These are phyloP conservation scores for Termitomyces sp. DNA, from an alignment of 768 basidiomycete species.

Conservation along the genomic window DNA sequence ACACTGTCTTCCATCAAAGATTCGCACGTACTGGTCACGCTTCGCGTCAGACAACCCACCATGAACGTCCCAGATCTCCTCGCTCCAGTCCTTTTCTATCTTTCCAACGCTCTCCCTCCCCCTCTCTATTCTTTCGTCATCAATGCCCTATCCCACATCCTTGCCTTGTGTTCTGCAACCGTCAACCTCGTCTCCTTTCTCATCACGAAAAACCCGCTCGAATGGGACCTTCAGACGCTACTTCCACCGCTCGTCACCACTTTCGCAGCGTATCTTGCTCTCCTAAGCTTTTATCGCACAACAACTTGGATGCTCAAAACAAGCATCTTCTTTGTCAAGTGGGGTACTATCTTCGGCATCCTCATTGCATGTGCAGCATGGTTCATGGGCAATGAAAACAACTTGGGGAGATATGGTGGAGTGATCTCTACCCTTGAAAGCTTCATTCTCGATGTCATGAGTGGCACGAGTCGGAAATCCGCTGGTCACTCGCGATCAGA, in stretches of 20 bases:
- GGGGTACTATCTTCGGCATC: slow-evolving; percentile 56
- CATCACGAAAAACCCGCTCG: slow-evolving; percentile 42
- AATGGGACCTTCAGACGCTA: slow-evolving; percentile 64
- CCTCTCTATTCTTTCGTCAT: slow-evolving; percentile 48
- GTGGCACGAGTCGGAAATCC: slow-evolving; percentile 26
- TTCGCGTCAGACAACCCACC: slow-evolving; percentile 8
- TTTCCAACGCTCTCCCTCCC: slow-evolving; percentile 49
- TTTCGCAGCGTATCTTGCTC: slow-evolving; percentile 67
- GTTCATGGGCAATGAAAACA: slow-evolving; percentile 38
- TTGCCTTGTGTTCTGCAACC: slow-evolving; percentile 45
- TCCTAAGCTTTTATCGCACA: slow-evolving; percentile 75
- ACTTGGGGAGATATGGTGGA: slow-evolving; percentile 30
- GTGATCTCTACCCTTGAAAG: slow-evolving; percentile 33
- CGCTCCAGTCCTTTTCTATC: slow-evolving; percentile 47
- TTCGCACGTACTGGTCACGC: neutral
- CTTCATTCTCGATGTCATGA: slow-evolving; percentile 36
- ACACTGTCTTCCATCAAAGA: neutral
- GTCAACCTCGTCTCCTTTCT: slow-evolving; percentile 43
- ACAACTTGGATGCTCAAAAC: slow-evolving; percentile 69
- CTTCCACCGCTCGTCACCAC: slow-evolving; percentile 72
- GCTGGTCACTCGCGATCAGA: slow-evolving; percentile 19
- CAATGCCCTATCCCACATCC: slow-evolving; percentile 43
- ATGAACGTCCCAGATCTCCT: slow-evolving; percentile 43
- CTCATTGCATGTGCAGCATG: slow-evolving; percentile 52
- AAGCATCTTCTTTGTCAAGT: slow-evolving; percentile 67